A percentile compares a stretch with the other conserved stretches of the same genome.
Conservation (phyloP, 129 eudicot genomes). For the Lonicera japonica region DNA sequence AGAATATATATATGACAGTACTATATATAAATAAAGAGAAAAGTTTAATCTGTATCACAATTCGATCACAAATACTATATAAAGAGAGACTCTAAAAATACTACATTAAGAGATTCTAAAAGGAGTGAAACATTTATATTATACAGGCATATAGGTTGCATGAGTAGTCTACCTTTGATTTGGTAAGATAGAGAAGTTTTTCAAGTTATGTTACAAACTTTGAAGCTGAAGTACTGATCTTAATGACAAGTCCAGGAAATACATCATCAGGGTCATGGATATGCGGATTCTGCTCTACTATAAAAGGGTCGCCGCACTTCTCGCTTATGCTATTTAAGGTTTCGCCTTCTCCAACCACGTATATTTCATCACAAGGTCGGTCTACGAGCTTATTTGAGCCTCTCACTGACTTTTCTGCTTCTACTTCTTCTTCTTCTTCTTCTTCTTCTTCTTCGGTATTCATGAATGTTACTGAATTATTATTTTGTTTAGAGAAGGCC, state of each 20-base stretch:
- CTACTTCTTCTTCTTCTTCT: not conserved
- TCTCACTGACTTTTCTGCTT: not conserved
- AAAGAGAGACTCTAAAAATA: too few species aligned
- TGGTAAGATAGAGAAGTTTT: too few species aligned
- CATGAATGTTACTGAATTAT: too few species aligned
- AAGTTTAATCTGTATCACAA: too few species aligned
- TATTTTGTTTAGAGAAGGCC: too few species aligned
- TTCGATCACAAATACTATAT: too few species aligned
- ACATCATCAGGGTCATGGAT: slow-evolving; percentile 70
- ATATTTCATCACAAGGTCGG: slow-evolving; percentile 50
- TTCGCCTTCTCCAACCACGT: slow-evolving; percentile 75
- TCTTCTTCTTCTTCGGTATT: not conserved
- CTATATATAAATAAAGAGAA: too few species aligned
- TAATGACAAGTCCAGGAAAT: slow-evolving; percentile 60
- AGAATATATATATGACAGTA: too few species aligned
- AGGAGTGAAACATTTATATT: too few species aligned
- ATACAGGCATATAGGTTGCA: too few species aligned
- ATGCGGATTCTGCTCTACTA: slow-evolving; percentile 59
- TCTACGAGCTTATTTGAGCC: slow-evolving; percentile 1
- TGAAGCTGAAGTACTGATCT: slow-evolving; percentile 38
- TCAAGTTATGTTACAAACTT: not conserved
- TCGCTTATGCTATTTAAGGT: slow-evolving; percentile 52
- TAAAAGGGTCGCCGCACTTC: slow-evolving; percentile 65
- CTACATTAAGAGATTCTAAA: too few species aligned
- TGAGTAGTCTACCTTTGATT: too few species aligned